Evolutionary conservation across 2,329 filamentous ascomycete species (phyloP).

Genomic region (Zalaria sp.): DNA sequence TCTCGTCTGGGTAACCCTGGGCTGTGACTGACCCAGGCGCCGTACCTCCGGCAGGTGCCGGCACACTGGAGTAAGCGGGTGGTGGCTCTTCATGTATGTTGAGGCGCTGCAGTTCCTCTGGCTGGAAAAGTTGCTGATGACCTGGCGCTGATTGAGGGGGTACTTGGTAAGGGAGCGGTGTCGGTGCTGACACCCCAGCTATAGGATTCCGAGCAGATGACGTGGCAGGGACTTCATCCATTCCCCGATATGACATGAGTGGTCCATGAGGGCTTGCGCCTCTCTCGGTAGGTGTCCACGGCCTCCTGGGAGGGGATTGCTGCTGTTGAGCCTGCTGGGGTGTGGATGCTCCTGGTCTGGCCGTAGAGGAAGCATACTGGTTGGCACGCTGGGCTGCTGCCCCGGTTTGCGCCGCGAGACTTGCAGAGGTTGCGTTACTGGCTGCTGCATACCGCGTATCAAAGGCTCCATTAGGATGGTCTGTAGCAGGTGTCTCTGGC

Average conservation of each 20-base stretch:
- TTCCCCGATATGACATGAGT: slow-evolving; percentile 82
- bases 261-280: slow-evolving; percentile 79
- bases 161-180: background rate
- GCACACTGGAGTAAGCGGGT: slow-evolving; percentile 82
- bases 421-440: background rate
- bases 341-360: slow-evolving; percentile 32
- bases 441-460: slow-evolving; percentile 84
- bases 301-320: slow-evolving; percentile 37
- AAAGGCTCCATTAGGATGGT: slow-evolving; percentile 42
- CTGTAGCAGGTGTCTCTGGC: slow-evolving; percentile 76
- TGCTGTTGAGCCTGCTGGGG: slow-evolving; percentile 27
- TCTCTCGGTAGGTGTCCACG: slow-evolving; percentile 90
- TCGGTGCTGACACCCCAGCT: slow-evolving; percentile 1
- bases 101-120: slow-evolving; percentile 66
- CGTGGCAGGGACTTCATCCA: slow-evolving; percentile 46
- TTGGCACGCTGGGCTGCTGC: slow-evolving; percentile 70
- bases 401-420: slow-evolving; percentile 56
- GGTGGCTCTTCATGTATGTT: slow-evolving; percentile 71
- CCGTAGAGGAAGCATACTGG: slow-evolving; percentile 46
- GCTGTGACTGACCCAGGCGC: slow-evolving; percentile 31
- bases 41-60: slow-evolving; percentile 19
- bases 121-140: slow-evolving; percentile 24
- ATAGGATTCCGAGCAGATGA: slow-evolving; percentile 1
- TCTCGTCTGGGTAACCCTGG: slow-evolving; percentile 62
- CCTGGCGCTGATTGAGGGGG: background rate